phyloP scores from a whole-genome alignment of 1,139 yeast species.

The Hemisphaericaspora xylofermentans region DNA sequence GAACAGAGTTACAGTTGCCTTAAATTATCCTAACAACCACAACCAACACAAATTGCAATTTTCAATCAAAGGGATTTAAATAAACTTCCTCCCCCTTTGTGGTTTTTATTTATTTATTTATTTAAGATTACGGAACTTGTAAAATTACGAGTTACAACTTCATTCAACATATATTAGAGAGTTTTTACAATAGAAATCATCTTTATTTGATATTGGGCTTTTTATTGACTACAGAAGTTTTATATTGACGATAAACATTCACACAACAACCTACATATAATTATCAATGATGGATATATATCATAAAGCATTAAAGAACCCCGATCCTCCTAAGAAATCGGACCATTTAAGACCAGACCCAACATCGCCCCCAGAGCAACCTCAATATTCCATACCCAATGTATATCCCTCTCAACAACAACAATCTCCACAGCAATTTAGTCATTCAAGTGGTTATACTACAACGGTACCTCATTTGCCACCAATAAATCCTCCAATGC shows the following conservation, averaged over 20 bases:
- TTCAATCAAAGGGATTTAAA: too few species aligned
- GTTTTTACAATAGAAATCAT: too few species aligned
- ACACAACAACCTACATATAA: too few species aligned
- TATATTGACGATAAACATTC: too few species aligned
- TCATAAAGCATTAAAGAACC: slow-evolving; percentile 15
- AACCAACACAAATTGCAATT: background rate
- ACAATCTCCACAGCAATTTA: slow-evolving; percentile 5
- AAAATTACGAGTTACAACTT: too few species aligned
- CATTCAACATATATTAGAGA: too few species aligned
- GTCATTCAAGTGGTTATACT: slow-evolving; percentile 2
- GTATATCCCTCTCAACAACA: slow-evolving; percentile 6
- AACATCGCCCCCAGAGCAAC: background rate
- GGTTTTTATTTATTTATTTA: too few species aligned
- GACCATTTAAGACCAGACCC: slow-evolving; percentile 1
- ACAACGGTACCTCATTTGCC: slow-evolving; percentile 6
- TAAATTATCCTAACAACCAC: background rate
- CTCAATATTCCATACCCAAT: background rate
- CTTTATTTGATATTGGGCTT: too few species aligned
- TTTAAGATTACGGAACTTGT: too few species aligned
- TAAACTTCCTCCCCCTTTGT: too few species aligned
- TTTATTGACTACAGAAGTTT: too few species aligned
- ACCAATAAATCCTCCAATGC: background rate
- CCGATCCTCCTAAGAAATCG: slow-evolving; percentile 15
- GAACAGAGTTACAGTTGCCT: background rate
- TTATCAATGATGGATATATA: slow-evolving; percentile 14